These are phyloP conservation scores for Tylopilus sp. DNA, from an alignment of 768 basidiomycete species.

Conservation along the genomic window DNA sequence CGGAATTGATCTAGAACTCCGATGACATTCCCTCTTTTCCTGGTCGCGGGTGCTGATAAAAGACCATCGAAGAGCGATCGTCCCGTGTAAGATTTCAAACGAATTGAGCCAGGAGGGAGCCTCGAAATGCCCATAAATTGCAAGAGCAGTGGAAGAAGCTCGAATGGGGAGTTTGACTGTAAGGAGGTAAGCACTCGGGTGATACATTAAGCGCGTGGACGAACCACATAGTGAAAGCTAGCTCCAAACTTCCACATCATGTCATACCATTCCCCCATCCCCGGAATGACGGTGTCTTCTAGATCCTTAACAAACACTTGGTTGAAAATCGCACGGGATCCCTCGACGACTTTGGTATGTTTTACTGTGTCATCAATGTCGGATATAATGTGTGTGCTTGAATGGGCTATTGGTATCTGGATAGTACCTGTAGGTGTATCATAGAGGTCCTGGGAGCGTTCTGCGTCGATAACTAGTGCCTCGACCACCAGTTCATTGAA, in stretches of 20 bases:
- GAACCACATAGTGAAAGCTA: conserved; percentile 84
- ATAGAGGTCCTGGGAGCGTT: conserved; percentile 42
- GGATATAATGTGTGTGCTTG: conserved; percentile 76
- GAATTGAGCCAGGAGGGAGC: conserved; percentile 73
- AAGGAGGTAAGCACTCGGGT: conserved; percentile 2
- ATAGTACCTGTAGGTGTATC: conserved; percentile 25
- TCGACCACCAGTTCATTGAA: conserved; percentile 57
- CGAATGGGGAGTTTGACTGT: conserved; percentile 87
- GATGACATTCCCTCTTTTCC: conserved; percentile 79
- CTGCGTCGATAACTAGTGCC: conserved; percentile 40
- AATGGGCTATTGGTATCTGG: conserved; percentile 53
- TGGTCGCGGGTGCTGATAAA: conserved; percentile 73
- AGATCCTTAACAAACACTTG: conserved; percentile 91
- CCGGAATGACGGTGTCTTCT: conserved; percentile 73
- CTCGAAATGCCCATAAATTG: conserved; percentile 70
- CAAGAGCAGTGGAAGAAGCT: conserved; percentile 72
- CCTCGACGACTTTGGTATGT: conserved; percentile 65
- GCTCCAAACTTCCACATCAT: conserved; percentile 68
- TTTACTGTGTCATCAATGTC: conserved; percentile 91
- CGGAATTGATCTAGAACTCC: conserved; percentile 76
- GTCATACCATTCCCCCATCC: conserved; percentile 79
- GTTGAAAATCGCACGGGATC: conserved; percentile 78
- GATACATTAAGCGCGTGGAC: conserved; percentile 27
- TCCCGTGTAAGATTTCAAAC: conserved; percentile 81
- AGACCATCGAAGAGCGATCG: conserved; percentile 81